Conservation (phyloP, 2,329 filamentous ascomycete species). For the Xylariales sp. region DNA sequence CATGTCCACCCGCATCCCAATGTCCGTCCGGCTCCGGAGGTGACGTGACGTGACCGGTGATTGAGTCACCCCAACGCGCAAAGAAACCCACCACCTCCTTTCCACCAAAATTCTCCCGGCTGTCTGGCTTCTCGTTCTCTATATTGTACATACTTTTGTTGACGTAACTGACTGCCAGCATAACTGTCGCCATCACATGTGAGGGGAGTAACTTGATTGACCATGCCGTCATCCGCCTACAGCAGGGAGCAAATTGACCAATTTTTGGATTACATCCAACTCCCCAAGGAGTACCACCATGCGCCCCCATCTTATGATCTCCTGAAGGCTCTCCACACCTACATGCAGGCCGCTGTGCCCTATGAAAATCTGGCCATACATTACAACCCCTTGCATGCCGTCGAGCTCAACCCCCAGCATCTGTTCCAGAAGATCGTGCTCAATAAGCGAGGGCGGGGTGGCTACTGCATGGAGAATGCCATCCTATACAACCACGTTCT, state of each 20-base stretch:
- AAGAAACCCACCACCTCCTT: neutral
- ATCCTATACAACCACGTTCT: conserved; percentile 66
- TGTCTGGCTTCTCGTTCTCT: neutral
- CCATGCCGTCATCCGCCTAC: conserved; percentile 32
- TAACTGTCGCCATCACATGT: too few species aligned
- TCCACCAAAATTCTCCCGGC: too few species aligned
- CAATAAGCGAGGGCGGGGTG: conserved; percentile 59
- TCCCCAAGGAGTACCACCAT: conserved; percentile 36
- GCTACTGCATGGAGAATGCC: conserved; percentile 71
- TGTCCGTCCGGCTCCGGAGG: conserved; percentile 32
- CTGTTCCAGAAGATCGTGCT: conserved; percentile 63
- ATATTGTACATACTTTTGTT: too few species aligned
- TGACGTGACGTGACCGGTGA: conserved; percentile 5
- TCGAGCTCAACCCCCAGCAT: conserved; percentile 58
- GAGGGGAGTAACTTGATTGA: neutral
- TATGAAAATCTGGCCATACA: conserved; percentile 69
- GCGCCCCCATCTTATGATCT: conserved; percentile 36
- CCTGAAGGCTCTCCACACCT: conserved; percentile 36
- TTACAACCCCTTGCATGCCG: conserved; percentile 56
- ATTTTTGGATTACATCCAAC: conserved; percentile 37
- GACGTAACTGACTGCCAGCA: too few species aligned
- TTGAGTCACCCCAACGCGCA: conserved; percentile 24
- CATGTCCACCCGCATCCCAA: neutral
- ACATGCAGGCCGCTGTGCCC: conserved; percentile 56
- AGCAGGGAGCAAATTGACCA: conserved; percentile 38